These are phyloP conservation scores for Juglanconis juglandina DNA, from an alignment of 2,329 filamentous ascomycete species.

Conservation along the genomic window DNA sequence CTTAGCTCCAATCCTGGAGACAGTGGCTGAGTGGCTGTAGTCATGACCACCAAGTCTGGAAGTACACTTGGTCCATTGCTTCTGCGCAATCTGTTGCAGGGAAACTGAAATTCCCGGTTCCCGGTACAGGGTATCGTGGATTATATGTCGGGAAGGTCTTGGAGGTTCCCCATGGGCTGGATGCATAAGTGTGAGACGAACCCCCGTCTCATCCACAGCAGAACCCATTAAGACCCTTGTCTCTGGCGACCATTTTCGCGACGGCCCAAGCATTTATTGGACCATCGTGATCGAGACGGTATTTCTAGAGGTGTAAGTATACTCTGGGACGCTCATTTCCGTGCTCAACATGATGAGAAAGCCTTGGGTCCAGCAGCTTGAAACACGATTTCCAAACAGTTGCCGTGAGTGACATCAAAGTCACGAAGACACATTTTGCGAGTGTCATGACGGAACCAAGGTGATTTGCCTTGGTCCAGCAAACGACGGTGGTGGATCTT, in stretches of 20 bases:
- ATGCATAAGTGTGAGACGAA: not conserved
- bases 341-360: no score
- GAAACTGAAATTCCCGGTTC: not conserved
- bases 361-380: no score
- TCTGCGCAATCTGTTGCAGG: not conserved
- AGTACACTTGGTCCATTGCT: not conserved
- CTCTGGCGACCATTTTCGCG: not conserved
- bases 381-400: not conserved
- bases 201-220: not conserved
- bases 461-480: not conserved
- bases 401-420: not conserved
- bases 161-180: not conserved
- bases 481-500: not conserved
- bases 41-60: no score
- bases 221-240: not conserved
- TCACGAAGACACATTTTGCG: no score
- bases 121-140: not conserved
- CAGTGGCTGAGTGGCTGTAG: not conserved
- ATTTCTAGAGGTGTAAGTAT: not conserved
- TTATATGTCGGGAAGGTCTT: not conserved
- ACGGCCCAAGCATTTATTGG: not conserved
- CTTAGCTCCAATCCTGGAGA: conserved; percentile 9
- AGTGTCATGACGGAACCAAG: not conserved
- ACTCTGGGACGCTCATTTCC: not conserved
- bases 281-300: not conserved